Base-by-base conservation (phyloP, 306 rosid genomes). In the Vigna nakashimae region DNA sequence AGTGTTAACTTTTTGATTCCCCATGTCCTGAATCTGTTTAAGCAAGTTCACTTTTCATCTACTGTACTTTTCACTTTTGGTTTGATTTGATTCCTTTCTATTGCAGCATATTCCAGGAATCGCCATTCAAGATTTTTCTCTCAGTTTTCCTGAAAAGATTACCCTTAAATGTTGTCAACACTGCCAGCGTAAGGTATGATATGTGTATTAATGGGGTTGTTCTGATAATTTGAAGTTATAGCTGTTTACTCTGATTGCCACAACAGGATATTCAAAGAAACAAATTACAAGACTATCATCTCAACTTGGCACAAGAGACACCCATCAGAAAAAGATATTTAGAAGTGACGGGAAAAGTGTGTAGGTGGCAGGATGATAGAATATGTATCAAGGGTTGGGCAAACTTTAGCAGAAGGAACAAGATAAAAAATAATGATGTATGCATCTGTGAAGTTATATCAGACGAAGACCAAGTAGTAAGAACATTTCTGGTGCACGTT, bases 391-490 rank as follows among this genome's bases (percentile, higher is more conserved):
- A 0, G 9, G 81, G 74, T 26, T 83, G 83, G 86, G 1, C 1
- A 8, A 6, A 4, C 1, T 68, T 83, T 62, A n/a, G 75, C 6
- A 68, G 58, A 69, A 62, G 14, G 42, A 69, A 72, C 71, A 48
- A 42, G 16, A 80, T 84, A 0, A 12, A 30, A 45, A n/a, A 5
- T 3, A 70, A 11, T 58, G 80, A 80, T 65, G 22, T 0, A 9
- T 80, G 79, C 80, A 9, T 80, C 9, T 84, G 82, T 52, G 87
- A 84, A 59, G 7, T 84, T n/a, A 22, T 76, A 30, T 1, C 68
- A 53, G 51, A 30, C 3, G 66, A 57, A 24, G 56, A 51, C 12
- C 53, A 3, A 14, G 2, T 12, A 1, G 12, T 66, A 0, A 14
- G 53, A 24, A 71, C 67, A 43, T 3, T 84, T 16, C 75, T 52